A percentile compares a stretch with the other conserved stretches of the same genome.
These are phyloP conservation scores for Vitellaria paradoxa DNA, from an alignment of 179 eudicot genomes.

Conservation along the genomic window DNA sequence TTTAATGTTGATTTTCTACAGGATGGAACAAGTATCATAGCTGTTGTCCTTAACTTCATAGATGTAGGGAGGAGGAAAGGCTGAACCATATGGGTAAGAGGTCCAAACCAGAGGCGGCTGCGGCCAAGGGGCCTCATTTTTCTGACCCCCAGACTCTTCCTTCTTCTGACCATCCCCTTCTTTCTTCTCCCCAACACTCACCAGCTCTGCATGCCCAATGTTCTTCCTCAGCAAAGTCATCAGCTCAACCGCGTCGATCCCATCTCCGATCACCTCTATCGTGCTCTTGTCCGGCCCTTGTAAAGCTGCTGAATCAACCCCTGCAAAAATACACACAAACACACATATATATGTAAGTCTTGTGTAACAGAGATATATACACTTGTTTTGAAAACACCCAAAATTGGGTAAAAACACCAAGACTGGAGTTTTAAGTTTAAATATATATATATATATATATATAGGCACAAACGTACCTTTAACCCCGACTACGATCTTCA, in stretches of 20 bases:
- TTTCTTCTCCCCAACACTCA: conserved; percentile 15
- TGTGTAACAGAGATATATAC: neutral
- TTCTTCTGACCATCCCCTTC: neutral
- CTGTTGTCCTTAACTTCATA: no score
- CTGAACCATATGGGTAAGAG: no score
- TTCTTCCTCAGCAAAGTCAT: conserved; percentile 7
- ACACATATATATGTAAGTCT: neutral
- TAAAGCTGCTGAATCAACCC: conserved; percentile 11
- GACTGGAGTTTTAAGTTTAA: no score
- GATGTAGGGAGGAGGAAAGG: no score
- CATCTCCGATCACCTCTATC: conserved; percentile 23
- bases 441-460: neutral
- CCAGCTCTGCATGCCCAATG: conserved; percentile 13
- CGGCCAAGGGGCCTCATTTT: no score
- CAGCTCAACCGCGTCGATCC: conserved; percentile 10
- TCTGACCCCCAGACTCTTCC: no score
- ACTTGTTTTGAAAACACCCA: no score
- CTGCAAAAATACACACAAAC: neutral
- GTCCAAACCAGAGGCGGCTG: no score
- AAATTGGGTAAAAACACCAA: no score
- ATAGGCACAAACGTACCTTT: neutral
- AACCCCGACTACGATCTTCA: conserved; percentile 14
- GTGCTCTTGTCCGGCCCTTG: conserved; percentile 9
- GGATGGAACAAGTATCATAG: no score
- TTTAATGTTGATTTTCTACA: no score